Evolutionary conservation across 768 basidiomycete species (phyloP), one percentile per base, ranked within the genome.

Genomic region (Leccinum subgranulosum): DNA sequence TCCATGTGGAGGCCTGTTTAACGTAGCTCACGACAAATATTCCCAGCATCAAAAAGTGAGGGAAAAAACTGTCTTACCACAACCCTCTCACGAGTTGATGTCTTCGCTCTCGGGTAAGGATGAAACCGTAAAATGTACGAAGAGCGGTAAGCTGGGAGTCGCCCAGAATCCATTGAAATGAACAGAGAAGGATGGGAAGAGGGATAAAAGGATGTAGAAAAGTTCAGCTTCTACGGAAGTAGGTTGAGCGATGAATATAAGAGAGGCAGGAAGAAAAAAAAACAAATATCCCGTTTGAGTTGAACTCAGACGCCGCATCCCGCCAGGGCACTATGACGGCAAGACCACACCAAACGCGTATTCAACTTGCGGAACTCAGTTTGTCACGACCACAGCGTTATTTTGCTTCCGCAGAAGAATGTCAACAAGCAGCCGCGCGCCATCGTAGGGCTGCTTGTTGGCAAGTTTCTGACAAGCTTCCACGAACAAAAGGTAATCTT

Each of bases 61-160:
- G 54, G 12, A 12, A 53, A 55, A 17, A n/a, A n/a, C n/a, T n/a
- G 47, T 53, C 57, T 19, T 43, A 70, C 72, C 60, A 36, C 8
- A 14, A 67, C 49, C 58, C 56, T 67, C 64, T 71, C 70, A 61
- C 60, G 67, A 43, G 43, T 23, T 54, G 64, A 66, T 2, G 33
- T 49, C 25, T 63, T 65, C 36, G 45, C 46, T 31, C 71, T 68
- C 39, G 69, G 69, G 55, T 70, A 70, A 33, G 69, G 69, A 55
- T 70, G 69, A 25, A 59, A 72, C 29, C 70, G 56, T 29, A 66
- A 48, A 12, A 73, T 41, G 28, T 73, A 62, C 1, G 70, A 73
- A 3, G 67, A 69, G n/a, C 69, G 68, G 45, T 72, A 71, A 36
- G 62, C 53, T 1, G 70, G 72, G 0, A 71, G 57, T 0, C 59